Percentiles rank a stretch among this genome's conserved stretches.
These are phyloP conservation scores for Raddia distichophylla DNA, from an alignment of 176 grass and related monocot genomes.

Conservation along the genomic window DNA sequence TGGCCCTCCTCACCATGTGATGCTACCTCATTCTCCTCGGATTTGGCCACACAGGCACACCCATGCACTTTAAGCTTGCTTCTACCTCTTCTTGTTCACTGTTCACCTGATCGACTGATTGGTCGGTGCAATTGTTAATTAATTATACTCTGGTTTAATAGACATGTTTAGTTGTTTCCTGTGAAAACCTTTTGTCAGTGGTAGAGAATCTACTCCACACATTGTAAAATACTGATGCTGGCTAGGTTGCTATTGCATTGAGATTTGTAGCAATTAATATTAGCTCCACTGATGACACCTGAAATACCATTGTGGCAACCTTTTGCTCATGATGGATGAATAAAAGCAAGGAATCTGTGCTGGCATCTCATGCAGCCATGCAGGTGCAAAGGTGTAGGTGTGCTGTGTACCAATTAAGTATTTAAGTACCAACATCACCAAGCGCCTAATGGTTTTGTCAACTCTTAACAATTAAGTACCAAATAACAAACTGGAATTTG, in stretches of 20 bases:
- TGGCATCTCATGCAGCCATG: no score
- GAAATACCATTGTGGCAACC: not conserved
- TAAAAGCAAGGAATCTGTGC: no score
- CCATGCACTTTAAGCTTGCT: not conserved
- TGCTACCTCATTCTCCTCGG: not conserved
- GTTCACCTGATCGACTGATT: not conserved
- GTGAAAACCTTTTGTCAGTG: slow-evolving; percentile 15
- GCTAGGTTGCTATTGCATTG: not conserved
- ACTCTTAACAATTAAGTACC: not conserved
- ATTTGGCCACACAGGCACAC: not conserved
- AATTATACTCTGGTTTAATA: not conserved
- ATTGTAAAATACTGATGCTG: not conserved
- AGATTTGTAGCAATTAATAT: not conserved
- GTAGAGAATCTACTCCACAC: slow-evolving; percentile 31
- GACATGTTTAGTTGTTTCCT: slow-evolving; percentile 20
- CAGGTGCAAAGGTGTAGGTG: no score
- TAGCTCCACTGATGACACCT: no score
- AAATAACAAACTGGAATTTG: not conserved
- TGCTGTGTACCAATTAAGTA: no score
- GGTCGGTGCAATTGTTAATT: slow-evolving; percentile 45
- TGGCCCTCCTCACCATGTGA: slow-evolving; percentile 35
- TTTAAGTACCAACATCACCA: no score
- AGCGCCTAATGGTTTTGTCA: no score
- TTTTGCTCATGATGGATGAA: no score
- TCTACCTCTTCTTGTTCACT: not conserved